Evolutionary conservation across 2,329 filamentous ascomycete species (phyloP).

Genomic region (Colletotrichum truncatum): DNA sequence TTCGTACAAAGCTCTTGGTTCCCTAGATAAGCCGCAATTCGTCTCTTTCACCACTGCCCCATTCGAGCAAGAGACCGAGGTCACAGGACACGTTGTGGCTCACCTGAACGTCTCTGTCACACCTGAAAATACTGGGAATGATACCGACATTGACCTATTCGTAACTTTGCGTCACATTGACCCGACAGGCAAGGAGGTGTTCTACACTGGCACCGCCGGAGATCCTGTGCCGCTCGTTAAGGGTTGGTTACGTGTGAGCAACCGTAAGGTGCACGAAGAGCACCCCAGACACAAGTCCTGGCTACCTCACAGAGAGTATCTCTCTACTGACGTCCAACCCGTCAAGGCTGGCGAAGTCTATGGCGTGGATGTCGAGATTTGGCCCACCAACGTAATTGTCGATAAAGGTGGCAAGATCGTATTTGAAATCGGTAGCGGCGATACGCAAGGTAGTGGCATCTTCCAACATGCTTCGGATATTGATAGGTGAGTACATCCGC

Average conservation of each 20-base stretch:
- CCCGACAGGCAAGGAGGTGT: conserved; percentile 63
- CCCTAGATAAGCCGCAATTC: conserved; percentile 59
- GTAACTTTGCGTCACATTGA: conserved; percentile 69
- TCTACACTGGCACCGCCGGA: conserved; percentile 73
- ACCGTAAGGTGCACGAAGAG: conserved; percentile 61
- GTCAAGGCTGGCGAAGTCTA: conserved; percentile 67
- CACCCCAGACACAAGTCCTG: conserved; percentile 62
- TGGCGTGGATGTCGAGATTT: conserved; percentile 68
- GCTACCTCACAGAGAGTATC: conserved; percentile 68
- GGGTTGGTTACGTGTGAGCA: conserved; percentile 68
- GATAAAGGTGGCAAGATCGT: conserved; percentile 58
- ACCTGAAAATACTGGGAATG: conserved; percentile 53
- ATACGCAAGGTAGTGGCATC: conserved; percentile 68
- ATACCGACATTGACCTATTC: conserved; percentile 70
- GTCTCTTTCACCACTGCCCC: conserved; percentile 66
- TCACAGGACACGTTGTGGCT: conserved; percentile 74
- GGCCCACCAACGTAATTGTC: conserved; percentile 69
- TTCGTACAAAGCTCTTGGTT: conserved; percentile 68
- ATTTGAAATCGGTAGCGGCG: conserved; percentile 63
- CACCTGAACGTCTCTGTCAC: conserved; percentile 72
- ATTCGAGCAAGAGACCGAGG: conserved; percentile 72
- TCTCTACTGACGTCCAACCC: conserved; percentile 61
- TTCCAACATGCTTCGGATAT: conserved; percentile 61
- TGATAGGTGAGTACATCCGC: conserved; percentile 52
- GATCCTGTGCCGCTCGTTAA: conserved; percentile 71